Evolutionary conservation across 176 grass and related monocot genomes (phyloP), one percentile per base, ranked within the genome.

Genomic region (Bolboschoenus planiculmis): DNA sequence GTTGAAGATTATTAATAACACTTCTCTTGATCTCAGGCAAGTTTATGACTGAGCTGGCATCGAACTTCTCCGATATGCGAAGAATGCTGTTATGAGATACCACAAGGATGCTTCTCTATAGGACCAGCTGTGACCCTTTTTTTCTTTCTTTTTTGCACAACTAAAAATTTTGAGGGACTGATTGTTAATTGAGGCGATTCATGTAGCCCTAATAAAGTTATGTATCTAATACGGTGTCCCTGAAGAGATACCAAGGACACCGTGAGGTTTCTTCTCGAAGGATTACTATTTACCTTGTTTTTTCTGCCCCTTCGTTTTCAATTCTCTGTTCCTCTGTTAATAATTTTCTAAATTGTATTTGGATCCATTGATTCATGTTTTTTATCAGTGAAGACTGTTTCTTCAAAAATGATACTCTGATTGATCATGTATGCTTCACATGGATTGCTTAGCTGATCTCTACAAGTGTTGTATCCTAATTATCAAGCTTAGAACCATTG

Each of bases 1-100:
- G 54, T 86, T 67, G 35, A 44, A 76, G 14, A 31, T 76, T 68
- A 68, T 39, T 20, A 13, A 76, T 11, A 76, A 76, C 42, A 31
- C 9, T 64, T 35, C n/a, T 48, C 34, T 63, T 59, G 33, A 44
- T 60, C 60, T 51, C 91, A 99, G 96, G 89, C 11, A 95, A 88
- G 14, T 95, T 99, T 85, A 82, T 99, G 65, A 88, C 84, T 11
- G 87, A 86, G 54, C 34, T 99, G 83, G 86, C 86, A 23, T 85
- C 68, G 51, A 95, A 99, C 65, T 99, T 99, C 85, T 90, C 91
- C 0, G 89, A 99, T 83, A 95, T 99, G 59, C 87, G 50, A 78
- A 93, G 96, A 85, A 78, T 99, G 64, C 79, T 93, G 4, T 70
- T 95, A 67, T 99, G 88, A 93, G 79, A 65, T 30, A 33, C 20